phyloP scores from a whole-genome alignment of 805 yeast genomes.

The Scheffersomyces amazonensis region DNA sequence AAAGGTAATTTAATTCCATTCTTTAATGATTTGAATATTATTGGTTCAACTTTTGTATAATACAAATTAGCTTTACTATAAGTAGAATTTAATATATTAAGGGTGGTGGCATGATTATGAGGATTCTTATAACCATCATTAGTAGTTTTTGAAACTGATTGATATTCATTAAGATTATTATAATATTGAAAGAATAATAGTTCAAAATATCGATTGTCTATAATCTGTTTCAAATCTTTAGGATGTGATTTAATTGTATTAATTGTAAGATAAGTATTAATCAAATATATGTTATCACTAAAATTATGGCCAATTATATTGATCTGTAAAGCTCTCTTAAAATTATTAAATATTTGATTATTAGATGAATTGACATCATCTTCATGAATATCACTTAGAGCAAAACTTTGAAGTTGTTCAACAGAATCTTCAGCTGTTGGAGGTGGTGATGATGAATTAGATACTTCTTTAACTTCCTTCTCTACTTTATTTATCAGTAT shows the following conservation, averaged over 20 bases:
- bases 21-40: constrained; percentile 7
- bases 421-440: neutral
- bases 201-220: constrained; percentile 24
- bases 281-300: constrained; percentile 12
- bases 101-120: too few species aligned
- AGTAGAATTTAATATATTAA: constrained; percentile 13
- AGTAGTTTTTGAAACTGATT: too few species aligned
- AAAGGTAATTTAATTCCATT: neutral
- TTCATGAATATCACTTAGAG: too few species aligned
- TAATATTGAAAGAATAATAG: constrained; percentile 23
- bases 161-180: constrained; percentile 12
- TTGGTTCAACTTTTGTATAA: constrained; percentile 16
- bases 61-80: constrained; percentile 22
- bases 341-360: too few species aligned
- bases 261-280: constrained; percentile 13
- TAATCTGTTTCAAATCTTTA: constrained; percentile 14
- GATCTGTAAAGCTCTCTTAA: constrained; percentile 6
- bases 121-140: too few species aligned
- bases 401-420: too few species aligned
- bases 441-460: neutral
- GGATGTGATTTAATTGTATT: constrained; percentile 25
- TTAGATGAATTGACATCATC: too few species aligned
- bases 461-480: neutral
- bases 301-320: constrained; percentile 16
- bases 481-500: neutral